Conservation (phyloP, 306 rosid genomes). For the Prinsepia uniflora region DNA sequence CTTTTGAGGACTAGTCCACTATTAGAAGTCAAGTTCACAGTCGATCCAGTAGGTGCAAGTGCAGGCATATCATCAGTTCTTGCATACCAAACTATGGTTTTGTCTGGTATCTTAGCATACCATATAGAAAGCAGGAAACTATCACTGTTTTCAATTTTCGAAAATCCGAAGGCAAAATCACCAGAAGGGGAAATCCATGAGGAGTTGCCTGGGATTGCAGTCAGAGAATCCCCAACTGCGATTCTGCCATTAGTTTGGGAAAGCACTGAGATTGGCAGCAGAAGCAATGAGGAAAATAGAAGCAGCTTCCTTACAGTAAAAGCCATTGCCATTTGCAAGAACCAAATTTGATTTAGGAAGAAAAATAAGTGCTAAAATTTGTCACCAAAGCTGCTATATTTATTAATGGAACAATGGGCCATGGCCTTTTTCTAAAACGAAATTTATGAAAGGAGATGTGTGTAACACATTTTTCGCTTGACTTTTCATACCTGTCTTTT, state of each 20-base stretch:
- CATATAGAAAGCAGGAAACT: conserved; percentile 45
- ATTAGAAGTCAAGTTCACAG: neutral
- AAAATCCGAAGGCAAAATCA: conserved; percentile 49
- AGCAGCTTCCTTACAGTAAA: neutral
- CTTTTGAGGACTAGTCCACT: conserved; percentile 7
- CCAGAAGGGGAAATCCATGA: conserved; percentile 34
- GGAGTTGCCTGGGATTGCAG: conserved; percentile 26
- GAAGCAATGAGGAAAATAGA: conserved; percentile 7
- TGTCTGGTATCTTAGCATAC: conserved; percentile 41
- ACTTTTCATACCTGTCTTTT: neutral
- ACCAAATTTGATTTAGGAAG: no score
- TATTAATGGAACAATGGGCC: neutral
- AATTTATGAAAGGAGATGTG: neutral
- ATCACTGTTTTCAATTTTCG: conserved; percentile 1
- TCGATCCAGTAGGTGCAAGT: conserved; percentile 35
- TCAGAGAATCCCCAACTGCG: conserved; percentile 24
- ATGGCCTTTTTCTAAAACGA: neutral
- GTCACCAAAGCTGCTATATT: neutral
- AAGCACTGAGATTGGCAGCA: conserved; percentile 19
- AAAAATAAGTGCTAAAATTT: neutral
- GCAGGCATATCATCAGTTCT: neutral
- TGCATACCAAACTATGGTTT: conserved; percentile 45
- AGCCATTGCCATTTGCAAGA: neutral
- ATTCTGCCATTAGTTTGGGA: conserved; percentile 31
- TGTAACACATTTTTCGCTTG: neutral